Base-by-base conservation (phyloP, 2,329 filamentous ascomycete genomes). In the Fusarium nurragi region DNA sequence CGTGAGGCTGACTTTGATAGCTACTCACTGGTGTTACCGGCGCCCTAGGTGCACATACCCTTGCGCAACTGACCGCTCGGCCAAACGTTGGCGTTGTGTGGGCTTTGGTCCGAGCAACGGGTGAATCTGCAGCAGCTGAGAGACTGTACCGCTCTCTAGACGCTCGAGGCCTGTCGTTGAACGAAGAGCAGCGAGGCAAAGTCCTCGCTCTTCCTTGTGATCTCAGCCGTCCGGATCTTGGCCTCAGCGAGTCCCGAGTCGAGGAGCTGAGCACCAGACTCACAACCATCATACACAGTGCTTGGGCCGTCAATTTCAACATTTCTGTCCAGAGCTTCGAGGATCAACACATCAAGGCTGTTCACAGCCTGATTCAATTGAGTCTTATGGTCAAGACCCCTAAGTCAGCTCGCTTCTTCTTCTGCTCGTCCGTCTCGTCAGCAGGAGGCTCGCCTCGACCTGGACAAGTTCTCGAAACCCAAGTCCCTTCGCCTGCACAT, bases 21-120 rank as follows among this genome's bases (percentile, higher is more conserved):
- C 65, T 88, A 13, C 74, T 90, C 10, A 89, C 87, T 3, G 88
- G 88, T 10, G 82, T 82, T 0, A 90, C 88, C 0, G 88, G 88
- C 2, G 85, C 84, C 6, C 77, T 90, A 0, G 88, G 88, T 5
- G 82, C 85, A 0, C 85, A 88, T 48, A 76, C 88, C 0, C 78
- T 88, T 4, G 81, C 84, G 1, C 82, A 88, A 14, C 78, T 90
- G 2, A 84, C 86, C 5, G 80, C 84, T 2, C 79, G 84, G 25
- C 81, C 84, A 7, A 85, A 87, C 34, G 80, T 90, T n/a, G 78
- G 77, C 26, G 74, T 75, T 4, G 77, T 86, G 0, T 86, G 80
- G 77, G 58, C 64, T 5, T 25, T 71, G 5, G 59, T 71, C 13
- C 60, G 69, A 11, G 69, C 69, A 1, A 13, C 58, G 1, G 54